phyloP scores from a whole-genome alignment of 352 stramenopile species.

The Phytophthora quininea region DNA sequence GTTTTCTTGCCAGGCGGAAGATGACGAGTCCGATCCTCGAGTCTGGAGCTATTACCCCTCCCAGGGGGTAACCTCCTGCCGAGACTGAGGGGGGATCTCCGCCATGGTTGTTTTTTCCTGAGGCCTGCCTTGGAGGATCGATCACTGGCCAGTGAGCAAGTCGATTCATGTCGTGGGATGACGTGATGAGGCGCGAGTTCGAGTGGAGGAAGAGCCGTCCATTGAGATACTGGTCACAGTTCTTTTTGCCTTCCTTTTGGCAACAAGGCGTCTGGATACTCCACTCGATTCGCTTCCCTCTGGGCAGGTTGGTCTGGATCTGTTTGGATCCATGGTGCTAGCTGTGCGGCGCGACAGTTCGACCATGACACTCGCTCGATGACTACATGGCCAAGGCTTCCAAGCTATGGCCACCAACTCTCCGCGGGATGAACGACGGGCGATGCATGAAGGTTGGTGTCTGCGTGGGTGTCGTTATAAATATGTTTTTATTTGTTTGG shows the following conservation, averaged over 20 bases:
- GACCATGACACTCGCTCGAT: neutral
- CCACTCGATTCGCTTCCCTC: neutral
- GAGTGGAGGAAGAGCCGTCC: neutral
- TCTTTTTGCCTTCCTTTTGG: neutral
- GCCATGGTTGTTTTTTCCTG: no score
- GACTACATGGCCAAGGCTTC: neutral
- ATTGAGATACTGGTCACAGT: neutral
- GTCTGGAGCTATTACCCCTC: neutral
- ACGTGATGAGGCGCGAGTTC: neutral
- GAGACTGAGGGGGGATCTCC: no score
- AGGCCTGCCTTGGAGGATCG: neutral
- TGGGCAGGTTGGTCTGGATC: neutral
- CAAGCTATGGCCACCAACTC: neutral
- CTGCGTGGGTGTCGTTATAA: constrained; percentile 40
- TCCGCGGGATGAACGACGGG: neutral
- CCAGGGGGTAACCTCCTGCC: no score
- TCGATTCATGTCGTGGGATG: neutral
- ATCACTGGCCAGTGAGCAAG: neutral
- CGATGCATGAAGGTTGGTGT: constrained; percentile 14
- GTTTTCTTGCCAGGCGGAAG: neutral
- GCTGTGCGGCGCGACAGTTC: neutral
- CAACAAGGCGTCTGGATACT: neutral
- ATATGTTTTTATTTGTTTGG: constrained; percentile 64
- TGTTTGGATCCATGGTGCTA: neutral
- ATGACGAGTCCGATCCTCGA: neutral